Evolutionary conservation across 106 monocot genomes (phyloP).

Genomic region (Dactylorhiza incarnata): DNA sequence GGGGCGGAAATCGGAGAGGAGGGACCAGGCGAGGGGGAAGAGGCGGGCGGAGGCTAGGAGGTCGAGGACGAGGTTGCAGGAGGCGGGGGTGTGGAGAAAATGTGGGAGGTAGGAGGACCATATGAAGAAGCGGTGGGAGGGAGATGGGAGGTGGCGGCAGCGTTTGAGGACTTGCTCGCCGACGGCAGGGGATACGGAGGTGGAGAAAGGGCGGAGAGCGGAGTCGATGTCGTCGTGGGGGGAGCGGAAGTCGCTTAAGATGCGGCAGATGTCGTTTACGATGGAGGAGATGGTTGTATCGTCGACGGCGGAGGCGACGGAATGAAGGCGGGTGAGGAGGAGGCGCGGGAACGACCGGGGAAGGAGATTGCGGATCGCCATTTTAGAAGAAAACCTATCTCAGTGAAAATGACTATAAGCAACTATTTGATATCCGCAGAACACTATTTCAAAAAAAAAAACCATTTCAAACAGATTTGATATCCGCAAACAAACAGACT

Average conservation of each 20-base stretch:
- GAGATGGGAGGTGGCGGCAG: slow-evolving; percentile 35
- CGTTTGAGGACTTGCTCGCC: slow-evolving; percentile 53
- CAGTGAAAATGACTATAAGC: no score
- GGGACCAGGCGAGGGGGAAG: slow-evolving; percentile 66
- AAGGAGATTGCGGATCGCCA: neutral
- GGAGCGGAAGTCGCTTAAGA: slow-evolving; percentile 63
- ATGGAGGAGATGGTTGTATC: neutral
- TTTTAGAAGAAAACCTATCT: neutral
- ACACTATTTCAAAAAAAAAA: no score
- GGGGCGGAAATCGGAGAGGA: slow-evolving; percentile 36
- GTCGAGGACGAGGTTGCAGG: slow-evolving; percentile 35
- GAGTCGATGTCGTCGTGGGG: slow-evolving; percentile 60
- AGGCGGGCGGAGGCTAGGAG: slow-evolving; percentile 39
- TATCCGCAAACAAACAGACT: no score
- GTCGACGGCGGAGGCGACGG: neutral
- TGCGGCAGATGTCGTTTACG: slow-evolving; percentile 58
- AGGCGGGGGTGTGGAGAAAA: slow-evolving; percentile 21
- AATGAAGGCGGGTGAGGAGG: neutral
- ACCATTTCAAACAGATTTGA: no score
- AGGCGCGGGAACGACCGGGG: neutral
- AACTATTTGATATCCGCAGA: no score
- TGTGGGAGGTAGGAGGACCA: slow-evolving; percentile 28
- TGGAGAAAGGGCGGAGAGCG: slow-evolving; percentile 42
- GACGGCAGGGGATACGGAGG: slow-evolving; percentile 29
- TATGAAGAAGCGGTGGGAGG: slow-evolving; percentile 64